A percentile compares a stretch with the other conserved stretches of the same genome.
These are phyloP conservation scores for Dendrobium huoshanense DNA, from an alignment of 106 monocot species.

Conservation along the genomic window DNA sequence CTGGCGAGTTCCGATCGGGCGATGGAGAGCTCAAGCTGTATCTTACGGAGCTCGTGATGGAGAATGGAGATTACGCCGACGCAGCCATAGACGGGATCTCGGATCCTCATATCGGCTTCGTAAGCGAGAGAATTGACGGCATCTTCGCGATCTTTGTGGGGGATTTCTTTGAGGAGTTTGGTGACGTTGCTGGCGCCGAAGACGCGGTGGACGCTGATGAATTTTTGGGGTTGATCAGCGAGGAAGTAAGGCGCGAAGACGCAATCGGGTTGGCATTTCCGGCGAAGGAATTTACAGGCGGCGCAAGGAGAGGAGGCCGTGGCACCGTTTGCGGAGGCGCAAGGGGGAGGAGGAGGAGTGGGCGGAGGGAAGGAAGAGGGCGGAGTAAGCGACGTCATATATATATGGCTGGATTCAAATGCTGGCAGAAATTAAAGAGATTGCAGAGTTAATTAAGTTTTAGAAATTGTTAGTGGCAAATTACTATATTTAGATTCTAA, in stretches of 20 bases:
- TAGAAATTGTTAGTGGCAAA: too few species aligned
- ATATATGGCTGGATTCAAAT: too few species aligned
- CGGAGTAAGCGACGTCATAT: neutral
- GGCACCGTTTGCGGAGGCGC: neutral
- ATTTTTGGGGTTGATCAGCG: conserved; percentile 78
- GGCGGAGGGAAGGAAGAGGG: neutral
- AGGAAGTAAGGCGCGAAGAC: conserved; percentile 85
- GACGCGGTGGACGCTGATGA: conserved; percentile 72
- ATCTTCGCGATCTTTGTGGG: conserved; percentile 62
- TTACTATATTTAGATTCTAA: too few species aligned
- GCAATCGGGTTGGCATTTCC: conserved; percentile 87
- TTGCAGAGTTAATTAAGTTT: neutral
- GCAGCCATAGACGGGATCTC: conserved; percentile 85
- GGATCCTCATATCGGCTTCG: conserved; percentile 85
- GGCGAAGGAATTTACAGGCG: conserved; percentile 82
- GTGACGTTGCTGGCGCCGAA: conserved; percentile 89
- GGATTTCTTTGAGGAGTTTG: conserved; percentile 67
- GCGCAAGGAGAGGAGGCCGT: conserved; percentile 54
- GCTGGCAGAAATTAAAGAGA: neutral
- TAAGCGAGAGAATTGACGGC: conserved; percentile 84
- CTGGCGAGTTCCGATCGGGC: conserved; percentile 57
- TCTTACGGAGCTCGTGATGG: conserved; percentile 68
- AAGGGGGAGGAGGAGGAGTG: neutral
- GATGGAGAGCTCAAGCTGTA: conserved; percentile 59
- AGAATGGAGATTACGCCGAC: conserved; percentile 77